Evolutionary conservation across 176 grass and related monocot genomes (phyloP), one percentile per base, ranked within the genome.

Genomic region (Thalia dealbata): DNA sequence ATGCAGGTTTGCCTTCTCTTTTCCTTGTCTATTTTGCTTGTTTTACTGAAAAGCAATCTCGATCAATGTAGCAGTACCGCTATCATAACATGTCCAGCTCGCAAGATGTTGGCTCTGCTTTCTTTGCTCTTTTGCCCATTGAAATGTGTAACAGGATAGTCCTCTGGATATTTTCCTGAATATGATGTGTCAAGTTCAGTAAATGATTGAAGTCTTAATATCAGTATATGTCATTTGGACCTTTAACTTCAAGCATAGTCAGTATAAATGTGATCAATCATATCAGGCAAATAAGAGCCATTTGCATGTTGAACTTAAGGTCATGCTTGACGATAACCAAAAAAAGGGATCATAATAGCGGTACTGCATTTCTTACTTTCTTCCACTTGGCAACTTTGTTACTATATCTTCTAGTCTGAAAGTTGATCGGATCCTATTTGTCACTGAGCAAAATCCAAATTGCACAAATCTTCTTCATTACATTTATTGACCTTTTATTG

Each of bases 1-100:
- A 77, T 99, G 66, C 95, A 99, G 90, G 95, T 88, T 78, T 10
- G 60, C 27, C n/a, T 30, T 0, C 10, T 35, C 24, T 72, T 52
- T 72, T 28, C 7, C 48, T 69, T 23, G 9, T 3, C 46, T 45
- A 21, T 44, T 16, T 68, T 68, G 32, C 5, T 18, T 68, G 6
- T 43, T 68, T 18, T 43, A 68, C 7, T 64, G 15, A 28, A 35
- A 64, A 32, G 10, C 29, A 35, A 32, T 32, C 43, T 15, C 43
- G n/a, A 35, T 68, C 22, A 18, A 28, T 58, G 6, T 58, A n/a
- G 14, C 8, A 14, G 1, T 28, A 29, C 12, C 14, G 18, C 10
- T 28, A n/a, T 1, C 22, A 63, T 12, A 28, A 14, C 28, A 14
- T 28, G 10, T 14, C 61, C 61, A 63, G 61, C 61, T 27, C 6